Evolutionary conservation across 495 filamentous ascomycete genomes (phyloP), one percentile per base, ranked within the genome.

Genomic region (Aspergillus nanangensis): DNA sequence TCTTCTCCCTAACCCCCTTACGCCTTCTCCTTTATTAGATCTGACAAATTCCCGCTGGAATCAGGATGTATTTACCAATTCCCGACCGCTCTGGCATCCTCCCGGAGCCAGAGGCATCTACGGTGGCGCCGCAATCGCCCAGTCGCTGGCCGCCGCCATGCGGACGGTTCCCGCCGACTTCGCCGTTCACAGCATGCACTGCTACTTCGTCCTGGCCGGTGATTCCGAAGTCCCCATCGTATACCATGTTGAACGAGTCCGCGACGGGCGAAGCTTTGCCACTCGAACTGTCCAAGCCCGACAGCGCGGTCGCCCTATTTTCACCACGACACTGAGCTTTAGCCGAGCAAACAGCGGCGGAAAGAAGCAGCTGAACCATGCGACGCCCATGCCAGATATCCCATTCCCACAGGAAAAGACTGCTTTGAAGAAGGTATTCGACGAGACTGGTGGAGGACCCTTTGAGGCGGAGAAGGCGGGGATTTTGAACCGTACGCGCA

Each of bases 191-290:
- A 87, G 82, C 66, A 95, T 95, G 88, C 93, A 98, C 76, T 96
- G 92, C 77, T 98, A 96, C 75, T 98, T 98, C 70, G 83, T 98
- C 29, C 83, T 97, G 2, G 90, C 88, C 9, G 93, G 92, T 22
- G 83, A 91, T 60, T 72, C 82, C 7, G 79, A 85, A 32, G 81
- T 94, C 27, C 92, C 93, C 4, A 86, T 98, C 51, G 70, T 96
- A 44, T 98, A 90, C 60, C 83, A 95, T 58, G 93, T 98, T 23
- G 92, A 96, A 69, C 81, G 83, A 38, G 88, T 97, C 24, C 85
- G 93, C 44, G 86, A 91, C 50, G 93, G 93, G n/a, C 77, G 82
- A 41, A 91, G 86, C 43, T 98, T 91, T 63, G 80, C 88, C 36
- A 96, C 93, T n/a, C 77, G 93, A 34, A 96, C 91, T 23, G 93